Evolutionary conservation across 805 yeast genomes (phyloP), one percentile per base, ranked within the genome.

Genomic region (Pichia phayaonensis): DNA sequence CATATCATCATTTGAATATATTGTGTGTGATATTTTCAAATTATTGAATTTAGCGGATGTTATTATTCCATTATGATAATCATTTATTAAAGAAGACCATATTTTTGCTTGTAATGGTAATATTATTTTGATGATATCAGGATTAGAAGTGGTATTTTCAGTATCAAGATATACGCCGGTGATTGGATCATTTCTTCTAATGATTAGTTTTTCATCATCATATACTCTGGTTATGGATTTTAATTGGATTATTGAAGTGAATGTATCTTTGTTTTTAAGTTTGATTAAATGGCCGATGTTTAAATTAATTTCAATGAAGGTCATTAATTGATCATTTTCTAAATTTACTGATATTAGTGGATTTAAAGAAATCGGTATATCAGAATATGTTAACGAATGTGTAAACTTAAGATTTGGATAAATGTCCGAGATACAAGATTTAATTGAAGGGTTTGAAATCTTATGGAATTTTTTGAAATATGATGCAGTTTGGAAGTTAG

Each of bases 1-100:
- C 15, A 59, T 42, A 38, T 63, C 68, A 53, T 64, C 69, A 54
- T 65, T 64, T 3, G 57, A 49, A 29, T 56, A 56, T 24, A 67
- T 46, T 4, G 66, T 58, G 52, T 67, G 69, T 5, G 63, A 58
- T 20, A 67, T 57, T 40, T 58, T 57, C 26, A 62, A 43, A 40
- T 51, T 46, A 42, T 61, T 59, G 46, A 64, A 59, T 26, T 58
- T 56, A 4, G 52, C 21, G 6, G 48, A 48, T 36, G 51, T 49
- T 21, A 65, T 57, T 13, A 60, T 55, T 12, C 71, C 71, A 52
- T 66, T 66, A 21, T 62, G 56, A 46, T 56, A 61, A 43, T 63
- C 67, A 47, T 62, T 65, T 12, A 65, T 53, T 24, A 64, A 48
- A 8, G 63, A 56, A 2, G 68, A 58, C 70, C 70, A 67, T 36